Evolutionary conservation across 2,329 filamentous ascomycete genomes (phyloP).

Genomic region (Ophiostoma montium): DNA sequence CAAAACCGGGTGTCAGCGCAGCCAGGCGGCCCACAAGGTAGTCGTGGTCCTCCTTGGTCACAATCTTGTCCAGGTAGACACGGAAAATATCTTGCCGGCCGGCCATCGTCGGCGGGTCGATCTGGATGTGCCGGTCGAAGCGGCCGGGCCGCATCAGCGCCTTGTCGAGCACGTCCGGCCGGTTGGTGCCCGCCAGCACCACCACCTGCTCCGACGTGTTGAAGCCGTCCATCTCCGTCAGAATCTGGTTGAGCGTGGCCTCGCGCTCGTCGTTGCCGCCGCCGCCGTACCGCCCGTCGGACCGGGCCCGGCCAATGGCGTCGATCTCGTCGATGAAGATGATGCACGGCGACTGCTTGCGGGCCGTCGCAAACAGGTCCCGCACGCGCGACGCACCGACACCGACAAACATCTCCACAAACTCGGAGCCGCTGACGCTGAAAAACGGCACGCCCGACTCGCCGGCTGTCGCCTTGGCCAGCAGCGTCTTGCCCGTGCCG

Average conservation of each 20-base stretch:
- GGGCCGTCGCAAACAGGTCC: conserved; percentile 84
- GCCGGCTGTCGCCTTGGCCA: conserved; percentile 93
- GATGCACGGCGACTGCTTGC: conserved; percentile 95
- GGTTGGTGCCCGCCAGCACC: conserved; percentile 90
- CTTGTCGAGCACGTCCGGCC: conserved; percentile 87
- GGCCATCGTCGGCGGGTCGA: conserved; percentile 93
- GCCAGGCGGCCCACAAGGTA: conserved; percentile 78
- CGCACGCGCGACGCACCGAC: conserved; percentile 91
- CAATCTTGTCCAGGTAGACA: conserved; percentile 88
- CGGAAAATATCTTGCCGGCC: conserved; percentile 91
- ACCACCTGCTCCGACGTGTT: conserved; percentile 95
- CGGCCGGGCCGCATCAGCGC: conserved; percentile 92
- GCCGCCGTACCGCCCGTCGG: conserved; percentile 56
- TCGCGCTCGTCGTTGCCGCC: conserved; percentile 96
- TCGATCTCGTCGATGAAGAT: conserved; percentile 99
- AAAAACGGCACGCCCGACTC: conserved; percentile 97
- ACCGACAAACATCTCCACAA: conserved; percentile 99
- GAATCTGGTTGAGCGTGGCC: conserved; percentile 91
- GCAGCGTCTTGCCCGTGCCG: conserved; percentile 92
- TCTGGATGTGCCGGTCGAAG: conserved; percentile 91
- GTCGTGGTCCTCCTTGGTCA: conserved; percentile 80
- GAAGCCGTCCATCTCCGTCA: conserved; percentile 99
- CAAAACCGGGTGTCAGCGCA: conserved; percentile 89
- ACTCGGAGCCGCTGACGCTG: conserved; percentile 95
- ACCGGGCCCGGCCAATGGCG: conserved; percentile 82